Evolutionary conservation across 2,329 filamentous ascomycete genomes (phyloP).

Genomic region (Diplodia intermedia): DNA sequence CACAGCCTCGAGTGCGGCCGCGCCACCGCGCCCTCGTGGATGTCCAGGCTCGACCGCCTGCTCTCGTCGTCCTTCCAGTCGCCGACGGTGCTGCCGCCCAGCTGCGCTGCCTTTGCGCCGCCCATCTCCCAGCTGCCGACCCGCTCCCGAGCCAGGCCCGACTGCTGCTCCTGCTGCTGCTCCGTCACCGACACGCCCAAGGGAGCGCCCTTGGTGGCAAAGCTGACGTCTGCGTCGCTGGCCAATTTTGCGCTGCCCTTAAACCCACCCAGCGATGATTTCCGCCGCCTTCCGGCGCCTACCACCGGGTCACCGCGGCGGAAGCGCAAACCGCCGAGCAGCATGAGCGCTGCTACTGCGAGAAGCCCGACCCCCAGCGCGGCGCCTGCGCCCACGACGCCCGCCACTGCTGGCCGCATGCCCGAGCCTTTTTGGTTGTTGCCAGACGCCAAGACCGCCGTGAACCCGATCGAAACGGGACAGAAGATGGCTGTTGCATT

Average conservation of each 20-base stretch:
- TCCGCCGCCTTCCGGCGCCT: slow-evolving; percentile 38
- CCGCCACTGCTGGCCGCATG: slow-evolving; percentile 55
- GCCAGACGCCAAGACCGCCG: slow-evolving; percentile 10
- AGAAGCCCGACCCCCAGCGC: slow-evolving; percentile 56
- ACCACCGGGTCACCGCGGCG: slow-evolving; percentile 43
- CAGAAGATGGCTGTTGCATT: slow-evolving; percentile 59
- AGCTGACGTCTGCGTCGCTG: slow-evolving; percentile 60
- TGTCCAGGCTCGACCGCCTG: slow-evolving; percentile 54
- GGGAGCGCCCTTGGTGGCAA: slow-evolving; percentile 37
- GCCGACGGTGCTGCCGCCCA: slow-evolving; percentile 11
- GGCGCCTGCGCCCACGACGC: slow-evolving; percentile 63
- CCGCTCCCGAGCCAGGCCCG: slow-evolving; percentile 58
- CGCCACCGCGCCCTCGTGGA: slow-evolving; percentile 50
- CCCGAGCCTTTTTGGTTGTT: background rate
- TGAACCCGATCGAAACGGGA: slow-evolving; percentile 39
- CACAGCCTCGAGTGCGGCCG: slow-evolving; percentile 57
- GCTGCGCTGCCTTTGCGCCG: slow-evolving; percentile 35
- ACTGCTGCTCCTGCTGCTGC: slow-evolving; percentile 43
- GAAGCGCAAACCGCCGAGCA: slow-evolving; percentile 54
- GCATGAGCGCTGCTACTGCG: slow-evolving; percentile 51
- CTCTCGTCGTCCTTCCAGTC: slow-evolving; percentile 40
- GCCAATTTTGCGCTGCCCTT: slow-evolving; percentile 62
- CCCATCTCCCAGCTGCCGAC: slow-evolving; percentile 65
- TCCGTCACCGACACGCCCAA: slow-evolving; percentile 22
- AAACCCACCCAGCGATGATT: slow-evolving; percentile 59